Conservation (phyloP, 257 asterid species). For the Craterostigma plantagineum region DNA sequence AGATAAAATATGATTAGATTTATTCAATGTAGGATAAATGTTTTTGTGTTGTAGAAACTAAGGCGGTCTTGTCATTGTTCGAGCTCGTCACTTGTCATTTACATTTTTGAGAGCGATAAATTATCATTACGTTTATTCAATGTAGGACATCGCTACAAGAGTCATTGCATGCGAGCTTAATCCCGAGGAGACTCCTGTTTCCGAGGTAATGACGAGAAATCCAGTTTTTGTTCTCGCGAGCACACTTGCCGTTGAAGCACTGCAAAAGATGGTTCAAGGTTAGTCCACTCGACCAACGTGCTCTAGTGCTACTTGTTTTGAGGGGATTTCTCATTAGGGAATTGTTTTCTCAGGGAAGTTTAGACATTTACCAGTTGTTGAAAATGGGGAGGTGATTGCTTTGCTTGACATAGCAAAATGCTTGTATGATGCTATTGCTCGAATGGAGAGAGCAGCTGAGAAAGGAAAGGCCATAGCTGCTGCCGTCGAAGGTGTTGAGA, state of each 20-base stretch:
- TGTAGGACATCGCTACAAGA: conserved; percentile 75
- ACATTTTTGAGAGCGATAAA: conserved; percentile 1
- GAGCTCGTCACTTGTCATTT: background rate
- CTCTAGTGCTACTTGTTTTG: background rate
- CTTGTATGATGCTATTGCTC: conserved; percentile 90
- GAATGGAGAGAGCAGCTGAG: conserved; percentile 97
- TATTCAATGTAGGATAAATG: too few species aligned
- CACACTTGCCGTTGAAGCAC: conserved; percentile 97
- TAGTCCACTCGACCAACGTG: conserved; percentile 1
- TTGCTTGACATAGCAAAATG: conserved; percentile 92
- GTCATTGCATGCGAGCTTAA: conserved; percentile 72
- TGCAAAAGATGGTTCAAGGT: conserved; percentile 99
- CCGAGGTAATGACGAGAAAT: conserved; percentile 87
- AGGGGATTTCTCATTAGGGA: background rate
- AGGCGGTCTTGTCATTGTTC: too few species aligned
- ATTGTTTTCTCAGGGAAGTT: conserved; percentile 56
- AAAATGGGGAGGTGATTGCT: conserved; percentile 93
- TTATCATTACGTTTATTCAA: conserved; percentile 1
- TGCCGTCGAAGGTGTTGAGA: conserved; percentile 97
- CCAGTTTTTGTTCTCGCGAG: conserved; percentile 93
- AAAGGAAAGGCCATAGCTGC: conserved; percentile 98
- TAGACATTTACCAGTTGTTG: conserved; percentile 93
- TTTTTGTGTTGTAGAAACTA: too few species aligned
- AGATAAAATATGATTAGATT: too few species aligned
- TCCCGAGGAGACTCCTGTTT: conserved; percentile 80